Percentiles rank a stretch among this genome's conserved stretches.
These are phyloP conservation scores for Monilinia vaccinii-corymbosi DNA, from an alignment of 2,329 filamentous ascomycete species.

Conservation along the genomic window DNA sequence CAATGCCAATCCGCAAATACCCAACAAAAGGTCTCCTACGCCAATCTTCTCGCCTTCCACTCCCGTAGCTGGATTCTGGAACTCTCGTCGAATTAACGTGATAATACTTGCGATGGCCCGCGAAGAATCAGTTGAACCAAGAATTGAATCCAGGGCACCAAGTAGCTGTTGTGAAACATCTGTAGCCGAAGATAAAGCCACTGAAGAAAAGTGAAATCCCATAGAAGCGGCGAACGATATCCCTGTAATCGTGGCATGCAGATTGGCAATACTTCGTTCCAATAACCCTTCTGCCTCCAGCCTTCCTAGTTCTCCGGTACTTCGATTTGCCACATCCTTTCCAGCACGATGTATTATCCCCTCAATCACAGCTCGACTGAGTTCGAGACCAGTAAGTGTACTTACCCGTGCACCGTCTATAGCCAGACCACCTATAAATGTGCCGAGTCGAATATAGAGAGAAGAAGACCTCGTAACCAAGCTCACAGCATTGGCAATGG, in stretches of 20 bases:
- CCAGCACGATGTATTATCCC: conserved; percentile 31
- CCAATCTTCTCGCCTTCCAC: conserved; percentile 49
- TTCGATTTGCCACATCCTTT: conserved; percentile 28
- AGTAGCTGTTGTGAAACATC: conserved; percentile 50
- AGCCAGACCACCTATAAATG: conserved; percentile 31
- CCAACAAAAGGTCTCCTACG: conserved; percentile 51
- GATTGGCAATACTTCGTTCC: conserved; percentile 45
- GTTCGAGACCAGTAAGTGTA: conserved; percentile 32
- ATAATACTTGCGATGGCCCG: conserved; percentile 59
- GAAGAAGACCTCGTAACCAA: conserved; percentile 51
- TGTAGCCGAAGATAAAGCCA: conserved; percentile 44
- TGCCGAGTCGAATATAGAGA: conserved; percentile 35
- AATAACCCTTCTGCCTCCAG: conserved; percentile 48
- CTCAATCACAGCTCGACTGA: conserved; percentile 32
- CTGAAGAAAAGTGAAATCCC: conserved; percentile 49
- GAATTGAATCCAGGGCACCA: conserved; percentile 51
- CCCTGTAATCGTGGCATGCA: conserved; percentile 49
- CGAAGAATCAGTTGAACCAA: conserved; percentile 61
- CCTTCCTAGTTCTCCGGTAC: conserved; percentile 35
- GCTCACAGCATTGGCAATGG: conserved; percentile 50
- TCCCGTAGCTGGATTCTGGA: conserved; percentile 53
- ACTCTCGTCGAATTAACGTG: conserved; percentile 53
- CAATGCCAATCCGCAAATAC: conserved; percentile 51
- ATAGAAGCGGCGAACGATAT: conserved; percentile 53
- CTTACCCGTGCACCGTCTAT: conserved; percentile 31